Percentiles rank a stretch among this genome's conserved stretches.
These are phyloP conservation scores for Bryoglossum gracile DNA, from an alignment of 495 filamentous ascomycete genomes.

Conservation along the genomic window DNA sequence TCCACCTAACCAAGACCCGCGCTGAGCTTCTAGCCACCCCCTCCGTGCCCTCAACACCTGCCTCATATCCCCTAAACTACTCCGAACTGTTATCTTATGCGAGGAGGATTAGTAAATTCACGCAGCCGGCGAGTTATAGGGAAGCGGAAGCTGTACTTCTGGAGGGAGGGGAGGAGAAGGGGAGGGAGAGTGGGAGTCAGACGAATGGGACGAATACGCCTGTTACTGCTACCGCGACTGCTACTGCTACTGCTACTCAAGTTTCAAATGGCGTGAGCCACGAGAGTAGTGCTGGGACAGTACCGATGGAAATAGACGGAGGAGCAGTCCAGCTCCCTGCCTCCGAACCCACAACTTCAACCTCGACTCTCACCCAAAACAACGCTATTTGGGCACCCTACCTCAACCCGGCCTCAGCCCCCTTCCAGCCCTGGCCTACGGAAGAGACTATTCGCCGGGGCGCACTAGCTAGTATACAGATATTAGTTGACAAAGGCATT, in stretches of 20 bases:
- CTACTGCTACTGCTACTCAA: constrained; percentile 8
- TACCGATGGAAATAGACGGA: constrained; percentile 19
- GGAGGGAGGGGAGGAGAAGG: constrained; percentile 22
- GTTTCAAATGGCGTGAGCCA: constrained; percentile 4
- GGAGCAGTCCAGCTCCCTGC: constrained; percentile 2
- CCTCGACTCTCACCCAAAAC: constrained; percentile 5
- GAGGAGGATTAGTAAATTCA: constrained; percentile 64
- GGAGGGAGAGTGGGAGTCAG: constrained; percentile 14
- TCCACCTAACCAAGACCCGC: constrained; percentile 55
- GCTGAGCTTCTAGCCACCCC: constrained; percentile 55
- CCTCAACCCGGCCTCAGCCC: constrained; percentile 22
- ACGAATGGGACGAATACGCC: constrained; percentile 22
- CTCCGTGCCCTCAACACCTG: constrained; percentile 40
- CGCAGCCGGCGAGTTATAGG: constrained; percentile 53
- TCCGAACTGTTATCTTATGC: constrained; percentile 65
- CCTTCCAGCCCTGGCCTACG: constrained; percentile 62
- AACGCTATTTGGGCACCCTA: constrained; percentile 7
- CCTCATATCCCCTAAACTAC: constrained; percentile 42
- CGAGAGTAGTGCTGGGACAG: neutral
- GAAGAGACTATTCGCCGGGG: constrained; percentile 56
- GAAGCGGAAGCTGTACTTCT: constrained; percentile 21
- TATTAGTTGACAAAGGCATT: constrained; percentile 47
- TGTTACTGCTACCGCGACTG: constrained; percentile 10
- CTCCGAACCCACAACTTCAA: neutral
- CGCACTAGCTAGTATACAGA: constrained; percentile 51